Percentiles rank a stretch among this genome's conserved stretches.
Evolutionary conservation across 148 eudicot species (phyloP).

Genomic region (Chenopodium quinoa): DNA sequence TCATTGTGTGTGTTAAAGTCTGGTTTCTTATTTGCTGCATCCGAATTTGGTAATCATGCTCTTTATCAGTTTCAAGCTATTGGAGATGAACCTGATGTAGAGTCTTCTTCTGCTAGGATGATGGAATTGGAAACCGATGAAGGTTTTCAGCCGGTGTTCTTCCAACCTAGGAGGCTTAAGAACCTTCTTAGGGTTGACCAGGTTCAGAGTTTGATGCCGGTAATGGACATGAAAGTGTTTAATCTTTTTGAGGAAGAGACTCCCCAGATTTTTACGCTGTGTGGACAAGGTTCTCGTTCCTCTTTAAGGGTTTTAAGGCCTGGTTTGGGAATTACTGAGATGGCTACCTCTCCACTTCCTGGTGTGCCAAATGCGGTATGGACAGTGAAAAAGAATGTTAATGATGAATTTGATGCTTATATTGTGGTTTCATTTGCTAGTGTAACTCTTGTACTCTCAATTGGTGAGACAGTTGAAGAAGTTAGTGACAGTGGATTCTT

Average conservation of each 20-base stretch:
- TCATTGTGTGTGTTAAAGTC: conserved; percentile 85
- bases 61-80: conserved; percentile 96
- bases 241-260: conserved; percentile 97
- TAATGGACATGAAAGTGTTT: conserved; percentile 93
- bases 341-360: conserved; percentile 96
- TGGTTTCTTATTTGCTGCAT: conserved; percentile 91
- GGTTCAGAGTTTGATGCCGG: conserved; percentile 95
- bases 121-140: conserved; percentile 94
- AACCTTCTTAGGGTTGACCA: conserved; percentile 90
- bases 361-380: conserved; percentile 97
- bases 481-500: conserved; percentile 96
- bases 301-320: conserved; percentile 82
- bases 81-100: conserved; percentile 95
- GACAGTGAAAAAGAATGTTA: conserved; percentile 94
- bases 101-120: conserved; percentile 70
- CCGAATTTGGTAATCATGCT: conserved; percentile 96
- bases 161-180: conserved; percentile 82
- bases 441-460: conserved; percentile 97
- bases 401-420: conserved; percentile 95
- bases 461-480: conserved; percentile 99
- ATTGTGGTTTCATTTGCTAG: conserved; percentile 97
- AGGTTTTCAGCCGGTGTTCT: conserved; percentile 87
- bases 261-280: conserved; percentile 85
- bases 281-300: conserved; percentile 97
- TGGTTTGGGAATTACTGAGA: conserved; percentile 91